These are phyloP conservation scores for Apiotrichum akiyoshidainum DNA, from an alignment of 1,284 basidiomycete species.

Conservation along the genomic window DNA sequence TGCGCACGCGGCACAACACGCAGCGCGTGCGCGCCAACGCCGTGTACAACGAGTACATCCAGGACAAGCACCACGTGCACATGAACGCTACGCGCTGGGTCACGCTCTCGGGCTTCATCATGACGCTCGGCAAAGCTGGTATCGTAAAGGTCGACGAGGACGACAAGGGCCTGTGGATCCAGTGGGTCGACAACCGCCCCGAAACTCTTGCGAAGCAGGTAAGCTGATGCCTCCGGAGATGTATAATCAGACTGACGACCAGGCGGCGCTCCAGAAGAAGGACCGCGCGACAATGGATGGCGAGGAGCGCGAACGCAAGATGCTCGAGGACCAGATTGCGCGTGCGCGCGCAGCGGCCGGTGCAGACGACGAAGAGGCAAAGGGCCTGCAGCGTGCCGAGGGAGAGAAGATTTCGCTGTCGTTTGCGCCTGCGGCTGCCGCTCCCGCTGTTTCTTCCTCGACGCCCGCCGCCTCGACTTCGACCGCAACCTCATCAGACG, in stretches of 20 bases:
- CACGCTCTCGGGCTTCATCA: conserved; percentile 88
- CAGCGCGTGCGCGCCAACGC: conserved; percentile 90
- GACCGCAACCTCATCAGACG: conserved; percentile 2
- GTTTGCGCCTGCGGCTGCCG: conserved; percentile 33
- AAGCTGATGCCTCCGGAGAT: conserved; percentile 42
- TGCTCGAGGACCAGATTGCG: conserved; percentile 92
- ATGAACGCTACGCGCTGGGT: conserved; percentile 99
- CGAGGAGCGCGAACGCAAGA: conserved; percentile 84
- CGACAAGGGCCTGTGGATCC: conserved; percentile 94
- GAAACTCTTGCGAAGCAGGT: conserved; percentile 87
- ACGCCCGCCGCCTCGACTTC: conserved; percentile 10
- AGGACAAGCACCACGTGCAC: conserved; percentile 90
- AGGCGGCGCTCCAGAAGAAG: conserved; percentile 87
- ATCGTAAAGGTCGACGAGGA: conserved; percentile 93
- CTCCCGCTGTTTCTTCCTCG: conserved; percentile 4
- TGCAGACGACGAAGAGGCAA: conserved; percentile 38
- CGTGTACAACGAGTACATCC: conserved; percentile 97
- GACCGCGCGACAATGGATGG: conserved; percentile 87
- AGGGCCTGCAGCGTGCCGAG: conserved; percentile 66
- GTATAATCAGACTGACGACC: conserved; percentile 14
- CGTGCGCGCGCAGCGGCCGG: conserved; percentile 58
- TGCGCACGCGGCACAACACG: conserved; percentile 75
- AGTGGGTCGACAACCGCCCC: conserved; percentile 95
- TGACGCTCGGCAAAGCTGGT: conserved; percentile 83
- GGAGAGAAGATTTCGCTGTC: conserved; percentile 53